phyloP scores from a whole-genome alignment of 2,329 filamentous ascomycete genomes.

The Raffaelea deltoideospora region DNA sequence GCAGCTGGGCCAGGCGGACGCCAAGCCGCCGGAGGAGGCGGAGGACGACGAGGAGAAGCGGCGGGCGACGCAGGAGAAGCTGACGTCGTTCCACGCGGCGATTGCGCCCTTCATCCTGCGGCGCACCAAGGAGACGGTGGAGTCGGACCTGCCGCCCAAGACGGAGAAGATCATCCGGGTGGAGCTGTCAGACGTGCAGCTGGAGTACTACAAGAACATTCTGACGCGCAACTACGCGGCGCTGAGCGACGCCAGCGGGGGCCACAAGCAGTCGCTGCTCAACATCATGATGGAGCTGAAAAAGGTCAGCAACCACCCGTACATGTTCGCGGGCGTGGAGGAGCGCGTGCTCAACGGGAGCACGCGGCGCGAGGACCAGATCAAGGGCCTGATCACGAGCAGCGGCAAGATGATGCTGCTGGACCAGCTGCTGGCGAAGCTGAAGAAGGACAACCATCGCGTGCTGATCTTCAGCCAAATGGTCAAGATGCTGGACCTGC shows the following conservation, averaged over 20 bases:
- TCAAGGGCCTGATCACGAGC: slow-evolving; percentile 86
- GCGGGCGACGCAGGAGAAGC: slow-evolving; percentile 70
- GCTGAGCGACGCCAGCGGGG: slow-evolving; percentile 75
- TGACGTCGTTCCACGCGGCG: slow-evolving; percentile 68
- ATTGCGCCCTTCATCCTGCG: slow-evolving; percentile 93
- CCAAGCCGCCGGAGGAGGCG: slow-evolving; percentile 14
- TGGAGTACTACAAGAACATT: slow-evolving; percentile 99
- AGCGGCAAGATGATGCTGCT: slow-evolving; percentile 99
- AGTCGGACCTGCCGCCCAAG: slow-evolving; percentile 90
- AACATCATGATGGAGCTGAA: slow-evolving; percentile 99
- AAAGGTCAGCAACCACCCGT: slow-evolving; percentile 96
- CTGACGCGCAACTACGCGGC: slow-evolving; percentile 92
- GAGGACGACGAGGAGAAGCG: slow-evolving; percentile 28
- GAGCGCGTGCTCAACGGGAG: slow-evolving; percentile 74
- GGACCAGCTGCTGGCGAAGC: slow-evolving; percentile 83
- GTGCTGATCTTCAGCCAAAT: slow-evolving; percentile 99
- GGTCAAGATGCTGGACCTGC: slow-evolving; percentile 96
- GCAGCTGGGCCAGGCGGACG: slow-evolving; percentile 38
- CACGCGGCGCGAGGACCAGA: slow-evolving; percentile 69
- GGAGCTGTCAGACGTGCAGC: slow-evolving; percentile 85
- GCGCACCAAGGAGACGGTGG: slow-evolving; percentile 92
- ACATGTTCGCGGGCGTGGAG: slow-evolving; percentile 93
- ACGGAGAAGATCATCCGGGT: slow-evolving; percentile 98
- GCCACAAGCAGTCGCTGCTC: slow-evolving; percentile 84
- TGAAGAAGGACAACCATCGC: slow-evolving; percentile 85